A percentile compares a stretch with the other conserved stretches of the same genome.
Evolutionary conservation across 495 filamentous ascomycete genomes (phyloP).

Genomic region (Pseudomonodictys pantanalensis): DNA sequence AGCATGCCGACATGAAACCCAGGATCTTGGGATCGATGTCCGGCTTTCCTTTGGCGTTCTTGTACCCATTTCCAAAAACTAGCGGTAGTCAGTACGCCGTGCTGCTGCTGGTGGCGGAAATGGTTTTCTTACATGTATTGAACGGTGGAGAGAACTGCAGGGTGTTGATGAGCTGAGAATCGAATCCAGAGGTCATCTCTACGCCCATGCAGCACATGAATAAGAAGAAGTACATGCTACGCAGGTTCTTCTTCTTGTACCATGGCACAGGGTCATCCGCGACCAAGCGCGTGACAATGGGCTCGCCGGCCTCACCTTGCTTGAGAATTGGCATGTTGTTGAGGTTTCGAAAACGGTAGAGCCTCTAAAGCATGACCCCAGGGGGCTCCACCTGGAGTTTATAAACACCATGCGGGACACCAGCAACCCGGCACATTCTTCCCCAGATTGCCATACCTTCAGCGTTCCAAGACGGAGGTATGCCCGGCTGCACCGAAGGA

Average conservation of each 20-base stretch:
- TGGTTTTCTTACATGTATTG: conserved; percentile 27
- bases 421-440: neutral
- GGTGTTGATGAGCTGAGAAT: conserved; percentile 30
- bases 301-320: conserved; percentile 4
- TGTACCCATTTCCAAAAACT: conserved; percentile 21
- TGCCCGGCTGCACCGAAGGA: neutral
- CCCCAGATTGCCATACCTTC: neutral
- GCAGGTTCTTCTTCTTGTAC: conserved; percentile 24
- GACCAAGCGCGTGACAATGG: conserved; percentile 17
- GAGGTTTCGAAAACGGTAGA: neutral
- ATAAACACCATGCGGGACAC: neutral
- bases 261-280: conserved; percentile 19
- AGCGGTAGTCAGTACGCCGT: neutral
- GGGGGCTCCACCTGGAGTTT: neutral
- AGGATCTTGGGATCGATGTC: conserved; percentile 13
- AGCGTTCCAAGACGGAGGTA: neutral
- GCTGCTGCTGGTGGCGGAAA: neutral
- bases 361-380: neutral
- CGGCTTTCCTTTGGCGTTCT: conserved; percentile 9
- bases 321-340: neutral
- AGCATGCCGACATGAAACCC: conserved; percentile 25
- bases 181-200: conserved; percentile 29
- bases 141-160: conserved; percentile 22
- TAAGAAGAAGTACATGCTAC: conserved; percentile 20
- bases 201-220: conserved; percentile 25